Evolutionary conservation across 495 filamentous ascomycete species (phyloP).

Genomic region (Xylaria acuta): DNA sequence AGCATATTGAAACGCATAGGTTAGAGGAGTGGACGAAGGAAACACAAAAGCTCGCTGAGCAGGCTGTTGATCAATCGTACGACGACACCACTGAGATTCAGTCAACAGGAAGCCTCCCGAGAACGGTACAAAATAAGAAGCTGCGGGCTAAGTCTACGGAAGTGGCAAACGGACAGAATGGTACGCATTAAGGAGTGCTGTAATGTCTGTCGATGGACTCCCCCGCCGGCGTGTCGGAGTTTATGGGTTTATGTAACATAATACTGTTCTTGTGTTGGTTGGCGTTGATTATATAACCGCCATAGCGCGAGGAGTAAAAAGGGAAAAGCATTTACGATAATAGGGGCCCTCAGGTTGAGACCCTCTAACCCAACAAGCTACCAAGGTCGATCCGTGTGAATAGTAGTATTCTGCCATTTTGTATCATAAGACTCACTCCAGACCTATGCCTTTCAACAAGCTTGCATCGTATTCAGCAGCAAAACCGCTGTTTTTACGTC

Average conservation of each 20-base stretch:
- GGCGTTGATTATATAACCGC: slow-evolving; percentile 39
- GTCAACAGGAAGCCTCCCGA: slow-evolving; percentile 31
- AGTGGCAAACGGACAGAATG: slow-evolving; percentile 37
- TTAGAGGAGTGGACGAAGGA: slow-evolving; percentile 67
- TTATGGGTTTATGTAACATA: slow-evolving; percentile 35
- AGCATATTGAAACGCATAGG: slow-evolving; percentile 63
- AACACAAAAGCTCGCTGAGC: slow-evolving; percentile 48
- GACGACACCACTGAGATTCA: slow-evolving; percentile 35
- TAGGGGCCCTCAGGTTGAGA: slow-evolving; percentile 12
- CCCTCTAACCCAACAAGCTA: not conserved
- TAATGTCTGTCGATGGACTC: not conserved
- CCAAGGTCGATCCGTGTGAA: not conserved
- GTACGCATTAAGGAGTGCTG: slow-evolving; percentile 32
- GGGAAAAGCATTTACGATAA: slow-evolving; percentile 23
- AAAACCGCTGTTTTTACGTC: not conserved
- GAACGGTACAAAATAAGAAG: slow-evolving; percentile 21
- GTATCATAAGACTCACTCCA: not conserved
- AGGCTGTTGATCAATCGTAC: slow-evolving; percentile 39
- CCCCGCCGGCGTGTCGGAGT: slow-evolving; percentile 21
- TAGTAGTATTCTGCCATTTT: not conserved
- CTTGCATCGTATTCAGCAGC: not conserved
- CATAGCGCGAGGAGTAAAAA: slow-evolving; percentile 29
- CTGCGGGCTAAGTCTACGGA: slow-evolving; percentile 32
- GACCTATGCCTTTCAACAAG: not conserved
- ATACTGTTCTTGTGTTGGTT: slow-evolving; percentile 28